Base-by-base conservation (phyloP, 2,329 filamentous ascomycete genomes). In the Fulvia fulva region DNA sequence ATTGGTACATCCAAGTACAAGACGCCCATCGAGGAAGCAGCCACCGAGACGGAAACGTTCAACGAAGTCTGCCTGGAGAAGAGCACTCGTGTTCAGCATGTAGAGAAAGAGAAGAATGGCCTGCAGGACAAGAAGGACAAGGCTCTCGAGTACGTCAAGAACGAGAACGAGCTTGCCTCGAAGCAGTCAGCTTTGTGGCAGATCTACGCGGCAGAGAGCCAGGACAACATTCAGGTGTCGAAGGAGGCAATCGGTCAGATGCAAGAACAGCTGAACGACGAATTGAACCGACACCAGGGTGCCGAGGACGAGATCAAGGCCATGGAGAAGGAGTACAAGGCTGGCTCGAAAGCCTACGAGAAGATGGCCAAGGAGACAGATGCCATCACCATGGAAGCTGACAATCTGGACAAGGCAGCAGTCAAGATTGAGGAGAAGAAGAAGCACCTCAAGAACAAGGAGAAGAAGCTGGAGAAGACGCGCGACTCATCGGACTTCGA, bases 1-100 rank as follows among this genome's bases (percentile, higher is more conserved):
- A 97, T 99, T 67, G 94, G 95, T 62, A 99, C 94, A 0, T 97
- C 94, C 5, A 97, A 96, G 73, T 99, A 99, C 79, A 99, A 99
- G 77, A 84, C 89, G 0, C 93, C 94, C 0, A 99, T 99, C 63
- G 94, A 99, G 67, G 94, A 99, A 76, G 87, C 92, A 0, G 93
- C 91, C 0, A 78, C 87, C 1, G 90, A 97, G 74, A 90, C 96
- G 0, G 94, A 99, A 75, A 87, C 86, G 0, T 82, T 97, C 55
- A 99, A 99, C 71, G 94, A 99, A 68, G 85, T 96, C 2, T 99
- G 94, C 71, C 81, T 91, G 68, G 94, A 99, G 74, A 99, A 99
- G 80, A 96, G 89, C 66, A 89, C 87, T 34, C 89, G 95, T 62
- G 94, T 99, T 1, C 91, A 97, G 75, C 93, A 97, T 69, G 94